Evolutionary conservation across 768 basidiomycete species (phyloP), one percentile per base, ranked within the genome.

Genomic region (Xanthoconium purpureum): DNA sequence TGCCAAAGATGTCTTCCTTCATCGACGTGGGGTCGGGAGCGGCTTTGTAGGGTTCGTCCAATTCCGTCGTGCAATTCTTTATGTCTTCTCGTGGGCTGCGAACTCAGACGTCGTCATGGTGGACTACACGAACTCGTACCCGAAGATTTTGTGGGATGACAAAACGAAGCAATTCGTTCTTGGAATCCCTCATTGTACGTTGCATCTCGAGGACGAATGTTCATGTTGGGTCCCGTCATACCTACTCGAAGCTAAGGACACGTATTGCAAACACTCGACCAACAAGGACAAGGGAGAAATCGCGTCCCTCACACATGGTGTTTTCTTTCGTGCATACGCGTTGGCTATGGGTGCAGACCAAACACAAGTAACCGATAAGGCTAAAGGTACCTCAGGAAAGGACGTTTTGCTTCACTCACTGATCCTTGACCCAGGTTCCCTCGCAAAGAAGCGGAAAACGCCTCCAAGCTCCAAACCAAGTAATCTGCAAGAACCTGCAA

Each of bases 61-160:
- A 47, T 60, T 58, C n/a, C 47, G 56, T 14, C 59, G 38, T 12
- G 56, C 52, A 40, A 42, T 58, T 17, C 11, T 58, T 20, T 9
- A 47, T 17, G 47, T 58, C 7, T 60, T 57, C 43, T 48, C 47
- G 11, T 60, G 56, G 56, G 59, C 59, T 15, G n/a, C 47, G 13
- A 58, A 35, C 38, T 60, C 59, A 12, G 59, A 57, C 47, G n/a
- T 57, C n/a, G 56, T 60, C 50, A 57, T 60, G 59, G 59, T 57
- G 47, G 56, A 60, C 47, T 60, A 60, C 33, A 52, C 55, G 28
- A 57, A 50, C 50, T 57, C 59, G 10, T 58, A 60, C 44, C 48
- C 56, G 15, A 60, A 33, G 36, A 40, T 60, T 33, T 46, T 50
- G 20, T 60, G 56, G 59, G 52, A 60, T 32, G 44, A 58, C 17